A percentile compares a stretch with the other conserved stretches of the same genome.
Conservation (phyloP, 169 alveolate species). For the Cryptosporidium viatorum region DNA sequence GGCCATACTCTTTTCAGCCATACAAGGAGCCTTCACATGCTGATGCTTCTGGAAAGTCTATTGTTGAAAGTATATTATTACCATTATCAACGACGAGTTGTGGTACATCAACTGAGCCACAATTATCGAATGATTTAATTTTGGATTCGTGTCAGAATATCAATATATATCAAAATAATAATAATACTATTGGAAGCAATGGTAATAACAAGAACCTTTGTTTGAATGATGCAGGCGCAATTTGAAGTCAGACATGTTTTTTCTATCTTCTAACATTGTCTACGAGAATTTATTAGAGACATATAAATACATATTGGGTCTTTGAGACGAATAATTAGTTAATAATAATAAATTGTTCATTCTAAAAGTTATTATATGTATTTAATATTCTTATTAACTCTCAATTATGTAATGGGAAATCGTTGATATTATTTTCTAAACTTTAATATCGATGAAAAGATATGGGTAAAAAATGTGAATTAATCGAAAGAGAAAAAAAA, state of each 20-base stretch:
- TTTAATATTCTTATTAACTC: background rate
- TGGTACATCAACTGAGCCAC: slow-evolving; percentile 69
- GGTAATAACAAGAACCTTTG: background rate
- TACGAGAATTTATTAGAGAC: background rate
- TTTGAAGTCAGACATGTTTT: background rate
- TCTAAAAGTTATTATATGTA: background rate
- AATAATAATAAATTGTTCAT: too few relatives aligned
- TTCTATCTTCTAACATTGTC: background rate
- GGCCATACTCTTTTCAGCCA: slow-evolving; percentile 71
- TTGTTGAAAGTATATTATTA: slow-evolving; percentile 48
- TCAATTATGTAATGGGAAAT: background rate
- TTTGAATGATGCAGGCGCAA: background rate
- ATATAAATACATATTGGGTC: background rate
- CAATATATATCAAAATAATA: slow-evolving; percentile 10
- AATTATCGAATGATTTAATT: slow-evolving; percentile 60
- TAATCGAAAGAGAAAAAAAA: too few relatives aligned
- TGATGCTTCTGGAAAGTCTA: slow-evolving; percentile 37
- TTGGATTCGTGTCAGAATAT: slow-evolving; percentile 43
- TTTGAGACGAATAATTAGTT: background rate
- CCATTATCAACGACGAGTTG: slow-evolving; percentile 65
- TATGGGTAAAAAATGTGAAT: background rate
- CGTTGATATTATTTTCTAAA: background rate
- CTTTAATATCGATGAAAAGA: background rate
- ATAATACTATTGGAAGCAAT: background rate
- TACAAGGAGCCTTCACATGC: slow-evolving; percentile 21